Percentiles rank a stretch among this genome's conserved stretches.
These are phyloP conservation scores for Gastrodia elata DNA, from an alignment of 106 monocot species.

Conservation along the genomic window DNA sequence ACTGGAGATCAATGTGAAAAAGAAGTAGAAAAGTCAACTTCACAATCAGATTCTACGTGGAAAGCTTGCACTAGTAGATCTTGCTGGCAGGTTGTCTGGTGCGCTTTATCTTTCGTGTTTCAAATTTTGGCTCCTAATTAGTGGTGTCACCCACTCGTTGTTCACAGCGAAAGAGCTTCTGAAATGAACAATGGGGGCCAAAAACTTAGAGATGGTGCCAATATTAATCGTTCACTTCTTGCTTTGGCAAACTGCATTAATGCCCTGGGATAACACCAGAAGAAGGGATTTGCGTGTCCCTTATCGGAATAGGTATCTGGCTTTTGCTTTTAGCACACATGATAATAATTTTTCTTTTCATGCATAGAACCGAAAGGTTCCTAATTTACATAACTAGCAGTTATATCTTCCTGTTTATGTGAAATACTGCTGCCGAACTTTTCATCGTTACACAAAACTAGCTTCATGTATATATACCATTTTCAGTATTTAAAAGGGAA, in stretches of 20 bases:
- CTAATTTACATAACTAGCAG: too few relatives aligned
- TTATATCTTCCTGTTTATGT: too few relatives aligned
- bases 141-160: background rate
- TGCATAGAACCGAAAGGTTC: too few relatives aligned
- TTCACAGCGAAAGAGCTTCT: conserved; percentile 92
- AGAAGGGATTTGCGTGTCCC: conserved; percentile 97
- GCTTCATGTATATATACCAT: too few relatives aligned
- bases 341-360: background rate
- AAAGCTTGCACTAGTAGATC: conserved; percentile 97
- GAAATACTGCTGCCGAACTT: too few relatives aligned
- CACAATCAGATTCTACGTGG: conserved; percentile 74
- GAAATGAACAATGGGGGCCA: conserved; percentile 85
- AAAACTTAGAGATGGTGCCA: conserved; percentile 96
- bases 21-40: conserved; percentile 60
- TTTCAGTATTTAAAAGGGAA: too few relatives aligned
- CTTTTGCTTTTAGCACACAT: background rate
- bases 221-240: conserved; percentile 93
- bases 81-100: conserved; percentile 76
- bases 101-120: background rate
- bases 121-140: background rate
- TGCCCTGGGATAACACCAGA: conserved; percentile 93
- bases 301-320: conserved; percentile 84
- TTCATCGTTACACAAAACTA: too few relatives aligned
- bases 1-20: conserved; percentile 85
- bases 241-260: conserved; percentile 98